phyloP scores from a whole-genome alignment of 2,329 filamentous ascomycete genomes.

The Neofusicoccum cordaticola region DNA sequence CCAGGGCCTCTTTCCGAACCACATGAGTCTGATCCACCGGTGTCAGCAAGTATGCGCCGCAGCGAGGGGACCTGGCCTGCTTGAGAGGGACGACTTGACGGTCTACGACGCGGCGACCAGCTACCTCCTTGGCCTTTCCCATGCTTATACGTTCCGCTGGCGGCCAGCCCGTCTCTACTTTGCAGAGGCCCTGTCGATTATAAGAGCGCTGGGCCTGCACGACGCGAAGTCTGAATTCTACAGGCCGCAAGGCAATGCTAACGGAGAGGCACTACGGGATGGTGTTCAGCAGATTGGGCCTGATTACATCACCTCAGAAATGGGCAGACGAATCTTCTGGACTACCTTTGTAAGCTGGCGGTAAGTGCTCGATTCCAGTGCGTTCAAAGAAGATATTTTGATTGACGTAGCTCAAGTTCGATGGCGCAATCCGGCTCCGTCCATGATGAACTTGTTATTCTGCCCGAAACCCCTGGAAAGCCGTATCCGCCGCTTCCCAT shows the following conservation, averaged over 20 bases:
- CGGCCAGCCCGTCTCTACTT: slow-evolving; percentile 68
- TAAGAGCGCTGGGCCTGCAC: slow-evolving; percentile 65
- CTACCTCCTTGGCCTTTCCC: slow-evolving; percentile 69
- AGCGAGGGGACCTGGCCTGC: slow-evolving; percentile 60
- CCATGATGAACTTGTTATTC: slow-evolving; percentile 69
- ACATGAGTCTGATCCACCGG: slow-evolving; percentile 66
- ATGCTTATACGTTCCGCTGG: slow-evolving; percentile 67
- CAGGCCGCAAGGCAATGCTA: background rate
- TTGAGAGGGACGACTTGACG: slow-evolving; percentile 54
- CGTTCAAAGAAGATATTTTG: slow-evolving; percentile 5
- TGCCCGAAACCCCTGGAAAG: slow-evolving; percentile 70
- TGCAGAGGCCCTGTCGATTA: slow-evolving; percentile 67
- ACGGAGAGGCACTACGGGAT: background rate
- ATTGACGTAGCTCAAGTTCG: slow-evolving; percentile 49
- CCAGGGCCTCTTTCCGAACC: slow-evolving; percentile 64
- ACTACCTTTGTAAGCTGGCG: slow-evolving; percentile 72
- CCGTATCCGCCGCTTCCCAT: slow-evolving; percentile 76
- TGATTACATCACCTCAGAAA: slow-evolving; percentile 48
- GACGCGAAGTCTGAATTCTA: slow-evolving; percentile 45
- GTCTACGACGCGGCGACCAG: slow-evolving; percentile 68
- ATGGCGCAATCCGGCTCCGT: slow-evolving; percentile 74
- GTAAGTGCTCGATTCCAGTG: slow-evolving; percentile 33
- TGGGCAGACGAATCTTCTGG: slow-evolving; percentile 71
- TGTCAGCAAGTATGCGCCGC: slow-evolving; percentile 68
- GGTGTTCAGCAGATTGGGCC: background rate